Base-by-base conservation (phyloP, 345 rosid species). In the Linum usitatissimum region DNA sequence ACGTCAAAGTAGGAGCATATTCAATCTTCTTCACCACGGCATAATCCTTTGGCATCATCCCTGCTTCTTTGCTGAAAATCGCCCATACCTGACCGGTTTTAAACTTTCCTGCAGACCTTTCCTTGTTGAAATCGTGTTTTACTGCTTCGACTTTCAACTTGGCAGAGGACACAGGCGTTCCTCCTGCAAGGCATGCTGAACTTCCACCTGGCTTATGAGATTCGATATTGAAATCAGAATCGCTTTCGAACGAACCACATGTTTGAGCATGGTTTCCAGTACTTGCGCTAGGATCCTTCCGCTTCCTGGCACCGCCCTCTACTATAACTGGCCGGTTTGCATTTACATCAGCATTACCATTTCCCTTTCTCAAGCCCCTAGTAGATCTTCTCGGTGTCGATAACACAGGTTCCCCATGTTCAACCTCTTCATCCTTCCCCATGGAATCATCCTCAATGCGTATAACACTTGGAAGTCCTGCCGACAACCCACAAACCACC, bases 11-110 rank as follows among this genome's bases (percentile, higher is more conserved):
- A 49, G 74, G 71, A 1, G 57, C 20, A 12, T 55, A 28, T 55
- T 79, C 76, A 45, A 81, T 79, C 64, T 55, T 67, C 73, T 71
- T 79, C 60, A 84, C 73, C 67, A 70, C 81, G 66, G 62, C 82
- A 68, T 84, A 84, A 59, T 59, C 69, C 72, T 61, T 79, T 1
- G 86, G 86, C 68, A 79, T 64, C 70, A 68, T 74, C 68, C 76
- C 72, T 23, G 28, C 28, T 18, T 57, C 64, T 62, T 42, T 64
- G n/a, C 71, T 66, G 55, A 65, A 73, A 12, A 79, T n/a, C 31
- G 84, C 81, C 89, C 89, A 84, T 28, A 81, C 51, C 64, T 83
- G 86, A 70, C 21, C 70, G 54, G 65, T 23, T 64, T 64, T 63
- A 57, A 81, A 83, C 13, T 72, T 81, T 42, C 73, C 82, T 71